Conservation (phyloP, 345 rosid species). For the Turnera subulata region DNA sequence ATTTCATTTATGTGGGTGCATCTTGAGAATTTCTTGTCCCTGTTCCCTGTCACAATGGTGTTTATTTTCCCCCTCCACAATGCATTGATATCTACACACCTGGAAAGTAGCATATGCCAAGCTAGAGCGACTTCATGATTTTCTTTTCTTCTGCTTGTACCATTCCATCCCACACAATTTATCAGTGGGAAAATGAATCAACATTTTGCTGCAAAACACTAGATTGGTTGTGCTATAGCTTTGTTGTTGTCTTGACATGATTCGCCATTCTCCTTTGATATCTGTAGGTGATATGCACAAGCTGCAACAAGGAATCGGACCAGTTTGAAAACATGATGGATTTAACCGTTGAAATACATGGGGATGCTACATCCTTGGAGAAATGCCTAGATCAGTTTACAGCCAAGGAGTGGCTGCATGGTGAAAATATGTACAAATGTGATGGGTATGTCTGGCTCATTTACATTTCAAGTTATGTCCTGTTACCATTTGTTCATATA, state of each 20-base stretch:
- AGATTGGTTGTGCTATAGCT: background rate
- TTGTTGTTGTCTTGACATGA: slow-evolving; percentile 13
- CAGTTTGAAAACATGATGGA: slow-evolving; percentile 99
- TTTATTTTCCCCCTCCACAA: background rate
- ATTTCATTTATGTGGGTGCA: background rate
- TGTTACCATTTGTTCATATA: background rate
- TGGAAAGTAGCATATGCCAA: too few relatives aligned
- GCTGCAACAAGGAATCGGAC: slow-evolving; percentile 66
- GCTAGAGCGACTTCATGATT: too few relatives aligned
- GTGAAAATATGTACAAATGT: slow-evolving; percentile 96
- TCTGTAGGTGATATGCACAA: slow-evolving; percentile 69
- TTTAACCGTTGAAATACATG: slow-evolving; percentile 90
- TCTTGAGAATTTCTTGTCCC: background rate
- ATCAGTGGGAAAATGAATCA: too few relatives aligned
- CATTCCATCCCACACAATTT: too few relatives aligned
- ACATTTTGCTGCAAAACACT: background rate
- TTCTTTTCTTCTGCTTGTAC: too few relatives aligned
- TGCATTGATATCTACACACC: background rate
- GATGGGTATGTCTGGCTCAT: slow-evolving; percentile 60
- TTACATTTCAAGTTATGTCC: background rate
- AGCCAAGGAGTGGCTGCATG: slow-evolving; percentile 78
- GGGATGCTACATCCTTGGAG: slow-evolving; percentile 85
- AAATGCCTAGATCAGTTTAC: slow-evolving; percentile 94
- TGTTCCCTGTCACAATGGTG: background rate
- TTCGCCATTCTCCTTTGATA: background rate